phyloP scores from a whole-genome alignment of 805 yeast genomes.

The Saccharomycopsis sp. region DNA sequence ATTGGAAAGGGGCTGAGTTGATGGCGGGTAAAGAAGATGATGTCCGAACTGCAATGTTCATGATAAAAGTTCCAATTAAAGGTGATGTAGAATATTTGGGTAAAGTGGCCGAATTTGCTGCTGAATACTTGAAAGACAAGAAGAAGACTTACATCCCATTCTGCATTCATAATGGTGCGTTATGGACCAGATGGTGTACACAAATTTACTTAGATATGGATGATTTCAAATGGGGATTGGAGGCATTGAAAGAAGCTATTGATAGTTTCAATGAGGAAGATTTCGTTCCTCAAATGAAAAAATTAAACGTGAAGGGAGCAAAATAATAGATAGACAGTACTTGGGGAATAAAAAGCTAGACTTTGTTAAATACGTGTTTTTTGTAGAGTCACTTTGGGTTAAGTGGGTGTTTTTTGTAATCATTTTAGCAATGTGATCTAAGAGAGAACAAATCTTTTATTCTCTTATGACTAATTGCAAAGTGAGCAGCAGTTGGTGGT shows the following conservation, averaged over 20 bases:
- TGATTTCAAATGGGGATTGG: conserved; percentile 33
- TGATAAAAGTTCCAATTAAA: conserved; percentile 12
- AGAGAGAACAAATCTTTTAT: too few species aligned
- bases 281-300: too few species aligned
- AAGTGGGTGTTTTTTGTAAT: too few species aligned
- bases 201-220: conserved; percentile 51
- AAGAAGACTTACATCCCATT: conserved; percentile 44
- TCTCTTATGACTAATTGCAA: too few species aligned
- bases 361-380: too few species aligned
- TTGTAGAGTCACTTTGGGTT: too few species aligned
- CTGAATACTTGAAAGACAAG: conserved; percentile 23
- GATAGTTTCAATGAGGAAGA: not conserved
- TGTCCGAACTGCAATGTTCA: conserved; percentile 19
- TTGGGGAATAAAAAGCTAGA: too few species aligned
- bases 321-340: too few species aligned
- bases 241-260: conserved; percentile 10
- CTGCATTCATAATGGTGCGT: conserved; percentile 33
- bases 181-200: conserved; percentile 49
- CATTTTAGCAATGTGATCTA: too few species aligned
- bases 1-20: conserved; percentile 20
- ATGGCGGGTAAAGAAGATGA: conserved; percentile 9
- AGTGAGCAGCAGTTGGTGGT: too few species aligned
- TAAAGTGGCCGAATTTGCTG: not conserved
- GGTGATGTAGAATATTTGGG: not conserved
- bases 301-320: too few species aligned